Percentiles rank a stretch among this genome's conserved stretches.
phyloP scores from a whole-genome alignment of 176 grass and related monocot species.

The Guadua angustifolia region DNA sequence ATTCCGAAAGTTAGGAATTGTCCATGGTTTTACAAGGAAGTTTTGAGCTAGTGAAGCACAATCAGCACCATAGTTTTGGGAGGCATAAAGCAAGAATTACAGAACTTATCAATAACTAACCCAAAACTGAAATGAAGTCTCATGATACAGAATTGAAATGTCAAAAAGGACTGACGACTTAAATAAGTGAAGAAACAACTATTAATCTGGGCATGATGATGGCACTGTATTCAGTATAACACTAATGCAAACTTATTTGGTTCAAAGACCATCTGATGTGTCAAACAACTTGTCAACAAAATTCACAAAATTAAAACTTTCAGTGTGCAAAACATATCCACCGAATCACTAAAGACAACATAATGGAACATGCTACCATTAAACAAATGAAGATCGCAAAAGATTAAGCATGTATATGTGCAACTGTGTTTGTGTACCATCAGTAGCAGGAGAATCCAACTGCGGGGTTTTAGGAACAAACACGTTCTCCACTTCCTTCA shows the following conservation, averaged over 20 bases:
- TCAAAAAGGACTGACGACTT: neutral
- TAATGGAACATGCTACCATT: neutral
- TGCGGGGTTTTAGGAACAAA: conserved; percentile 18
- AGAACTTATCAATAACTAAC: conserved; percentile 7
- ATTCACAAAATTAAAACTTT: neutral
- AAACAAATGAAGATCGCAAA: conserved; percentile 19
- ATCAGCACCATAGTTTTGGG: neutral
- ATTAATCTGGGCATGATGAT: conserved; percentile 12
- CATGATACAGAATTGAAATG: neutral
- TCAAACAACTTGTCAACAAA: conserved; percentile 16
- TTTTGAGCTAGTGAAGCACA: neutral
- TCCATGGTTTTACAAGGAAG: neutral
- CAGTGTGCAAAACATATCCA: neutral
- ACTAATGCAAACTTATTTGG: conserved; percentile 16
- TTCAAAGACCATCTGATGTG: neutral
- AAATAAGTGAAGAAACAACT: conserved; percentile 13
- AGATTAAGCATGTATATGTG: neutral
- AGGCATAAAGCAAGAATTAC: conserved; percentile 7
- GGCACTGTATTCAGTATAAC: neutral
- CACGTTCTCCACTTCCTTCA: conserved; percentile 37
- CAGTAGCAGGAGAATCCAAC: conserved; percentile 43
- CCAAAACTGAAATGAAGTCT: conserved; percentile 7
- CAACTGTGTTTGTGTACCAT: conserved; percentile 40
- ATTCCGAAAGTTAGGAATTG: neutral
- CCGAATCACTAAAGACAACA: neutral